phyloP scores from a whole-genome alignment of 129 eudicot genomes.

The Kitagawia praeruptora region DNA sequence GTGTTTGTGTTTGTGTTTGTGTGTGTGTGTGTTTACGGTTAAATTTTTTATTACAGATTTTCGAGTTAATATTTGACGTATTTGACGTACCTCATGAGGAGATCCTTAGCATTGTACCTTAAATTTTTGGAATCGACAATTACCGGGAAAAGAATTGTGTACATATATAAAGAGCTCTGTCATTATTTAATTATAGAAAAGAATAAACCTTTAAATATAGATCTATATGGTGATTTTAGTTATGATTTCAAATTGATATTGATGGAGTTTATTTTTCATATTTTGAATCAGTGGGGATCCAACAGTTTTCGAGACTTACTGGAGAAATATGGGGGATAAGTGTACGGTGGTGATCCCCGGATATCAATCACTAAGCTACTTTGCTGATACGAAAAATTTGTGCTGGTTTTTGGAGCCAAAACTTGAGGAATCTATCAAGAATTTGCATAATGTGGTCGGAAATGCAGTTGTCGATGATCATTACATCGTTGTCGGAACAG shows the following conservation, averaged over 20 bases:
- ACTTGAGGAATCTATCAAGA: slow-evolving; percentile 53
- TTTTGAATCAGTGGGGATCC: slow-evolving; percentile 70
- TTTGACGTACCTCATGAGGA: neutral
- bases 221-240: neutral
- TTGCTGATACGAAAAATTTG: slow-evolving; percentile 37
- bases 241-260: neutral
- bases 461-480: slow-evolving; percentile 56
- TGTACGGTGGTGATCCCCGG: slow-evolving; percentile 46
- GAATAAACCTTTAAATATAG: too few relatives aligned
- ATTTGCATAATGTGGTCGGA: slow-evolving; percentile 53
- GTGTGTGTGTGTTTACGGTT: neutral
- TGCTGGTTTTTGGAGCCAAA: slow-evolving; percentile 83
- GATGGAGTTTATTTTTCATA: neutral
- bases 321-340: slow-evolving; percentile 47
- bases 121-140: neutral
- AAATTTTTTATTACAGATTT: neutral
- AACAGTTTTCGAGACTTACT: slow-evolving; percentile 51
- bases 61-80: neutral
- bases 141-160: neutral
- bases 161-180: neutral
- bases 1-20: neutral
- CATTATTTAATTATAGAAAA: too few relatives aligned
- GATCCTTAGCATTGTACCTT: neutral
- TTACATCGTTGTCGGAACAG: slow-evolving; percentile 63
- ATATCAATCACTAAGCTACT: slow-evolving; percentile 57